Evolutionary conservation across 202 grass and related monocot species (phyloP), one percentile per base, ranked within the genome.

Genomic region (Dendrocalamus latiflorus): DNA sequence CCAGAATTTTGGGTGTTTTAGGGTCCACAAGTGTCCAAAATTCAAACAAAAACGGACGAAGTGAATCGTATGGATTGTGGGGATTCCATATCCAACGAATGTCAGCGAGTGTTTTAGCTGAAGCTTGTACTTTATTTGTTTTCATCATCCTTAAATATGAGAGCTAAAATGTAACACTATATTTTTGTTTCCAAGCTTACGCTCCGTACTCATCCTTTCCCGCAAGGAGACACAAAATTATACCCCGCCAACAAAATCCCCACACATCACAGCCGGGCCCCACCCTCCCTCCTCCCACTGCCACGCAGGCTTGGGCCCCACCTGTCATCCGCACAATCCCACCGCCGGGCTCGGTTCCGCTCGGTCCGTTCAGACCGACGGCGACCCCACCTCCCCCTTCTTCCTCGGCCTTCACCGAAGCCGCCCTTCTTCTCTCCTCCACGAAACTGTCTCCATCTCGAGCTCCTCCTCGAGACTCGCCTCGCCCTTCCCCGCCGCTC

Each of bases 381-480:
- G 79, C 66, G 86, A 83, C 86, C 80, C 86, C 74, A 83, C 65
- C 74, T 38, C 3, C n/a, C 38, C 53, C 53, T 70, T 42, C 85
- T 61, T 79, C 84, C 86, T 88, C 80, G 74, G 80, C 33, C 80
- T 83, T 83, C 86, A 33, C 65, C 86, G 86, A 88, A 70, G 34
- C 86, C 43, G 70, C 53, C 60, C 81, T 63, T 65, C 77, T 65
- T 65, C 77, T 73, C 56, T 49, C 21, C 73, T 56, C 75, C 76
- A 42, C 21, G 33, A 83, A 74, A 45, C 80, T 74, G 58, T 77
- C 47, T 47, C 86, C 65, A 69, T 61, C 79, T 71, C 56, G 36
- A 77, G 56, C 43, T 63, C 62, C 44, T 43, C 74, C 65, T 45
- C 60, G 6, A 41, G 13, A 55, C 65, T 50, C 43, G 12, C 45